Evolutionary conservation across 495 filamentous ascomycete genomes (phyloP).

Genomic region (Astrothelium subdiscretum): DNA sequence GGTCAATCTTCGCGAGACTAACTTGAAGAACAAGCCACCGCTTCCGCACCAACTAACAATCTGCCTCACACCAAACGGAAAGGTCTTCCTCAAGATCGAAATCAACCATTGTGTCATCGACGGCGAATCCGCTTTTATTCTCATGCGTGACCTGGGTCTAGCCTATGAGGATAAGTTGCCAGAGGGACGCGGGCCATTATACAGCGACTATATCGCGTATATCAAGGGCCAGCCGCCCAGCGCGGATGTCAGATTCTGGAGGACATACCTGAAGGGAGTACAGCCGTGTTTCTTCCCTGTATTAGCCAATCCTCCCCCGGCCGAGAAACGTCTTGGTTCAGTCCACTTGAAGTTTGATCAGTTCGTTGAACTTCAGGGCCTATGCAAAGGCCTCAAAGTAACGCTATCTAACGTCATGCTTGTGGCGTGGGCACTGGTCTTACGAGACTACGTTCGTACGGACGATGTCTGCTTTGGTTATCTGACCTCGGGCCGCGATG

Average conservation of each 20-base stretch:
- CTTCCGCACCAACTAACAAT: constrained; percentile 14
- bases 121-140: constrained; percentile 14
- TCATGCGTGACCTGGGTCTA: constrained; percentile 13
- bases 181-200: constrained; percentile 12
- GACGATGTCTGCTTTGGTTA: constrained; percentile 46
- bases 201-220: constrained; percentile 19
- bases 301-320: neutral
- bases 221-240: constrained; percentile 10
- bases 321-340: neutral
- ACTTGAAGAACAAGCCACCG: constrained; percentile 11
- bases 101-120: constrained; percentile 19
- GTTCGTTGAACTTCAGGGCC: constrained; percentile 22
- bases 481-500: constrained; percentile 41
- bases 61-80: constrained; percentile 7
- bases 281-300: constrained; percentile 19
- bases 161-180: constrained; percentile 15
- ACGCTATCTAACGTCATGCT: constrained; percentile 45
- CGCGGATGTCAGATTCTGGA: constrained; percentile 19
- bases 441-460: constrained; percentile 37
- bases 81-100: constrained; percentile 16
- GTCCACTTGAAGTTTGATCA: neutral
- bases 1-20: constrained; percentile 7
- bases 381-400: constrained; percentile 37
- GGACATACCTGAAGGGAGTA: constrained; percentile 14
- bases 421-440: constrained; percentile 41